Evolutionary conservation across 371 early-diverging fungal genomes (phyloP).

Genomic region (Umbelopsis sp.): DNA sequence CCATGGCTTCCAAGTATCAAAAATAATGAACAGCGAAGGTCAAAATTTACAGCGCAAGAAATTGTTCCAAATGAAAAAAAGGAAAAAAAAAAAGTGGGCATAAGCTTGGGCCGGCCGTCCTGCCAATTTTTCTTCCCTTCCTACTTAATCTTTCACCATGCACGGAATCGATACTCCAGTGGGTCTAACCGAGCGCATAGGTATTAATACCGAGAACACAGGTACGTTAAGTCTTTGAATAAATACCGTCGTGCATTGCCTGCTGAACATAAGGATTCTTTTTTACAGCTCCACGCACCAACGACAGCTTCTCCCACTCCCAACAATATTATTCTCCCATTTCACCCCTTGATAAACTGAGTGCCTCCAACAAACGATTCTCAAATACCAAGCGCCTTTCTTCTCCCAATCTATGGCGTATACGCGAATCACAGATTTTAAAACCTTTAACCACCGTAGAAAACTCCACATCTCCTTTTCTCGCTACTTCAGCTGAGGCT

Average conservation of each 20-base stretch:
- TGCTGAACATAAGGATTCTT: background rate
- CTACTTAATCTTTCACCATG: slow-evolving; percentile 4
- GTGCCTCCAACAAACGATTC: background rate
- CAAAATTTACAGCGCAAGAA: too few relatives aligned
- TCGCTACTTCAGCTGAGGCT: background rate
- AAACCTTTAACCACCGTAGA: slow-evolving; percentile 1
- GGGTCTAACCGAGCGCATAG: background rate
- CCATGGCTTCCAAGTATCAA: background rate
- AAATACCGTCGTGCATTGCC: background rate
- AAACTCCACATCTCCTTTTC: background rate
- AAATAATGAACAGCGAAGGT: too few relatives aligned
- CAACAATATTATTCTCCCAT: slow-evolving; percentile 6
- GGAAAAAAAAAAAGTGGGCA: too few relatives aligned
- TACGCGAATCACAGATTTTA: slow-evolving; percentile 8
- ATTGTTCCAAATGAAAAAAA: too few relatives aligned
- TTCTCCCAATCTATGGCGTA: slow-evolving; percentile 15
- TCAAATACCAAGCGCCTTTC: slow-evolving; percentile 7
- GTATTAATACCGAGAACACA: slow-evolving; percentile 1
- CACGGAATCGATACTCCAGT: background rate
- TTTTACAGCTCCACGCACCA: background rate
- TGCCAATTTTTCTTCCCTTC: background rate
- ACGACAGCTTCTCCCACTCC: slow-evolving; percentile 11
- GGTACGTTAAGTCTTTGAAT: background rate
- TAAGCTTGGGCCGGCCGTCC: too few relatives aligned
- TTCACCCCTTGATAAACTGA: background rate